Conservation (phyloP, 1,139 yeast species). For the Sugiyamaella novakii region DNA sequence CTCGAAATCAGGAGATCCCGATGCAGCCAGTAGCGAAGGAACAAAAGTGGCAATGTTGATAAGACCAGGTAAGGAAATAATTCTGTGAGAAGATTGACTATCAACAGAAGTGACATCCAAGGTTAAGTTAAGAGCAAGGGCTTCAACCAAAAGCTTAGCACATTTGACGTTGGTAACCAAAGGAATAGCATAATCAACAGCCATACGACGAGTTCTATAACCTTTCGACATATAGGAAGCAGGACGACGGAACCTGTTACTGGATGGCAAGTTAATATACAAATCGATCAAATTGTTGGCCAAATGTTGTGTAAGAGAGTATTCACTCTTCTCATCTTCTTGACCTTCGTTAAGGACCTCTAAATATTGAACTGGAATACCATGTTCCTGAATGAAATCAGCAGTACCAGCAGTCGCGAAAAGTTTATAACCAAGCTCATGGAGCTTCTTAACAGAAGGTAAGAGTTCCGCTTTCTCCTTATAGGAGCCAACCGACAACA, state of each 20-base stretch:
- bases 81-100: constrained; percentile 87
- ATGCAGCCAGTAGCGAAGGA: constrained; percentile 58
- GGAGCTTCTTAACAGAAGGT: constrained; percentile 80
- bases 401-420: constrained; percentile 99
- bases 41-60: constrained; percentile 79
- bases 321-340: constrained; percentile 85
- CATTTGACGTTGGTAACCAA: constrained; percentile 96
- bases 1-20: constrained; percentile 57
- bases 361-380: constrained; percentile 89
- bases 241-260: constrained; percentile 98
- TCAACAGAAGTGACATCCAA: constrained; percentile 77
- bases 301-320: constrained; percentile 92
- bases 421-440: constrained; percentile 82
- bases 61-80: constrained; percentile 82
- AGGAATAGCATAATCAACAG: constrained; percentile 97
- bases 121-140: constrained; percentile 67
- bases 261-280: constrained; percentile 94
- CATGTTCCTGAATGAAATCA: constrained; percentile 94
- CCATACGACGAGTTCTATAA: constrained; percentile 99
- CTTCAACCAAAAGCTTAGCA: constrained; percentile 95
- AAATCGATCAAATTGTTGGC: constrained; percentile 95
- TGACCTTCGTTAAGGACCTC: constrained; percentile 71
- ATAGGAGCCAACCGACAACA: constrained; percentile 94
- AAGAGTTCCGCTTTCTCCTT: constrained; percentile 93
- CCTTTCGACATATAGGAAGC: constrained; percentile 98